Evolutionary conservation across 106 monocot genomes (phyloP).

Genomic region (Dioscorea dumetorum): DNA sequence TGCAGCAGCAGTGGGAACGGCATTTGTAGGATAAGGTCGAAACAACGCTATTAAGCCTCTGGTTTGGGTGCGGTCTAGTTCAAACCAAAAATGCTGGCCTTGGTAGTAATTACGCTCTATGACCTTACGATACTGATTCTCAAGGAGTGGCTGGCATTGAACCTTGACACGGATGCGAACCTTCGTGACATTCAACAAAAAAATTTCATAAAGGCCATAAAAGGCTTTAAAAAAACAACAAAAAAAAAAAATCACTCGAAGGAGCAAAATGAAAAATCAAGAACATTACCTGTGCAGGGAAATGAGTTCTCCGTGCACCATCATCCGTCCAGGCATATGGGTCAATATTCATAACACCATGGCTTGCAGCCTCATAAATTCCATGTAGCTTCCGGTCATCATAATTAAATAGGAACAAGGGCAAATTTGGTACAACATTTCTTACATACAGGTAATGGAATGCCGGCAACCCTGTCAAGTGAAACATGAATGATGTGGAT

Average conservation of each 20-base stretch:
- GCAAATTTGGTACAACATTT: slow-evolving; percentile 46
- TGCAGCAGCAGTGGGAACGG: not conserved
- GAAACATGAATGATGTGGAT: not conserved
- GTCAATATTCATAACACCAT: slow-evolving; percentile 52
- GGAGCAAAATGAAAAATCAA: not conserved
- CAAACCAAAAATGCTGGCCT: slow-evolving; percentile 37
- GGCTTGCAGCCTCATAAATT: slow-evolving; percentile 47
- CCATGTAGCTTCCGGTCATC: slow-evolving; percentile 47
- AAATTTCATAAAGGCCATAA: not conserved
- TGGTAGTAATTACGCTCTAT: slow-evolving; percentile 43
- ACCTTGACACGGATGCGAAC: slow-evolving; percentile 33
- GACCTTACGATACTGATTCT: slow-evolving; percentile 26
- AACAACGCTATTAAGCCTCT: slow-evolving; percentile 21
- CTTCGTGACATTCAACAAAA: slow-evolving; percentile 6
- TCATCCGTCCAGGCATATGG: slow-evolving; percentile 53
- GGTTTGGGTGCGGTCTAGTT: slow-evolving; percentile 26
- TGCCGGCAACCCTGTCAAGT: slow-evolving; percentile 43
- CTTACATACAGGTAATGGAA: slow-evolving; percentile 40
- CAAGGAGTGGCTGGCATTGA: slow-evolving; percentile 31
- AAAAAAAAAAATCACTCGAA: not conserved
- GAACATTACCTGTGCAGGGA: slow-evolving; percentile 49
- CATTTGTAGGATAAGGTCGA: not conserved
- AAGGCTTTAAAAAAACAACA: not conserved
- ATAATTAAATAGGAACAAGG: slow-evolving; percentile 63
- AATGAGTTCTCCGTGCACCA: slow-evolving; percentile 29